phyloP scores from a whole-genome alignment of 2,329 filamentous ascomycete species.

The Alternaria sp. region DNA sequence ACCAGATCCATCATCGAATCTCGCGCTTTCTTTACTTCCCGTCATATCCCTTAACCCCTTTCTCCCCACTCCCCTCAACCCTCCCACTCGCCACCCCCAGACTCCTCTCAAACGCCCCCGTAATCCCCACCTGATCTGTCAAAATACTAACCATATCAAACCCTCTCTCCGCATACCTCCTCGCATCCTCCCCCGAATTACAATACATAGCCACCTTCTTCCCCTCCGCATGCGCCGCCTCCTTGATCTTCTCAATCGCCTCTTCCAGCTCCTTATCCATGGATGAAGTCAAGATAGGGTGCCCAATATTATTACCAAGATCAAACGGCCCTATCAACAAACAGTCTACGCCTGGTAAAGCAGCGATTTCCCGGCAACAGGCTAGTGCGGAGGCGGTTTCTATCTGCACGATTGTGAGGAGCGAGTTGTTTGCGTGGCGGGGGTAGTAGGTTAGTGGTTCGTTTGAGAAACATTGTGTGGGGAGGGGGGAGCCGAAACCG shows the following conservation, averaged over 20 bases:
- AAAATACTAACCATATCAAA: constrained; percentile 63
- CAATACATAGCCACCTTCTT: constrained; percentile 66
- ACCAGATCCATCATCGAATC: not conserved
- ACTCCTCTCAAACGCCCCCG: constrained; percentile 51
- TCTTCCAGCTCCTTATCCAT: constrained; percentile 61
- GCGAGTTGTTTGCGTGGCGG: constrained; percentile 62
- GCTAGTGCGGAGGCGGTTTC: constrained; percentile 55
- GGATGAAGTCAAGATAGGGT: constrained; percentile 57
- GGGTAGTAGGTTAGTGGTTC: constrained; percentile 59
- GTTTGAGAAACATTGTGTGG: constrained; percentile 58
- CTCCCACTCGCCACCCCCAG: constrained; percentile 47
- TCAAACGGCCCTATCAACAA: constrained; percentile 65
- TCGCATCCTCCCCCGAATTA: constrained; percentile 61
- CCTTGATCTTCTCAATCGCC: constrained; percentile 62
- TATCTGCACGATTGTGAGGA: constrained; percentile 61
- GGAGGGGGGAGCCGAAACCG: constrained; percentile 65
- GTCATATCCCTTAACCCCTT: constrained; percentile 35
- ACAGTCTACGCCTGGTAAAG: constrained; percentile 62
- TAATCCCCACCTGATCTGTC: constrained; percentile 58
- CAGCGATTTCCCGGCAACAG: constrained; percentile 59
- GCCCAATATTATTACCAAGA: constrained; percentile 66
- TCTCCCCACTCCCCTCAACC: constrained; percentile 20
- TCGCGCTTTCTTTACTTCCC: constrained; percentile 16
- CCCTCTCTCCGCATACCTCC: constrained; percentile 61
- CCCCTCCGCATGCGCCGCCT: constrained; percentile 61